phyloP scores from a whole-genome alignment of 1,139 yeast species.

The Kurtzmaniella natalensis region DNA sequence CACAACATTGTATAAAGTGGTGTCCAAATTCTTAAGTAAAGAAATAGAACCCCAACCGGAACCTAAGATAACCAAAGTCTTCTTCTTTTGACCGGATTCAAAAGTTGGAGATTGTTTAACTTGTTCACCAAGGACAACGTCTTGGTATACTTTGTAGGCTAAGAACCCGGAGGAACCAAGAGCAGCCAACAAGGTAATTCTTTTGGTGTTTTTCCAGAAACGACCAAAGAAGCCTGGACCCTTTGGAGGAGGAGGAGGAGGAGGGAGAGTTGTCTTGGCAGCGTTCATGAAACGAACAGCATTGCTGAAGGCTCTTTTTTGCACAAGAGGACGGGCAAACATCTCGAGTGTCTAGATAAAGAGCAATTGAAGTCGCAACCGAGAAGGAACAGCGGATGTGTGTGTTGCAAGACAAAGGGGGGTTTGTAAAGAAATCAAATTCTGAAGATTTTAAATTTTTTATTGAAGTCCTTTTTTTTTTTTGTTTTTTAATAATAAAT shows the following conservation, averaged over 20 bases:
- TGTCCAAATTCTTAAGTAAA: constrained; percentile 77
- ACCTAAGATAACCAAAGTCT: constrained; percentile 84
- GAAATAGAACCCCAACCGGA: constrained; percentile 94
- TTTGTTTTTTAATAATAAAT: too few species aligned
- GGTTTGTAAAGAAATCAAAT: too few species aligned
- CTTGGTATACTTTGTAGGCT: constrained; percentile 54
- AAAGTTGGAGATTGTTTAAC: constrained; percentile 51
- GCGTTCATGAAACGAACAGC: constrained; percentile 4
- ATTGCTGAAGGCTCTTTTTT: constrained; percentile 6
- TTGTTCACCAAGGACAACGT: constrained; percentile 59
- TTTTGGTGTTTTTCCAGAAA: constrained; percentile 28
- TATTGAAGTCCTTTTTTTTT: too few species aligned
- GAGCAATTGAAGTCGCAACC: too few species aligned
- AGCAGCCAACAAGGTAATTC: constrained; percentile 23
- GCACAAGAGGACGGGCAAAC: constrained; percentile 7
- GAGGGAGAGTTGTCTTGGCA: neutral
- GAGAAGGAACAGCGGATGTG: too few species aligned
- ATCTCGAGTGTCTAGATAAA: too few species aligned
- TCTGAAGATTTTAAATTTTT: too few species aligned
- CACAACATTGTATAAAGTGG: constrained; percentile 80
- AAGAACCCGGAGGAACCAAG: constrained; percentile 44
- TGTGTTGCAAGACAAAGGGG: too few species aligned
- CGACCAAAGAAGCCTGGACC: constrained; percentile 17
- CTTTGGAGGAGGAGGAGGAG: constrained; percentile 4
- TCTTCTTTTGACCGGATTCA: constrained; percentile 70